Evolutionary conservation across 805 yeast species (phyloP).

Genomic region (Saturnispora serradocipensis): DNA sequence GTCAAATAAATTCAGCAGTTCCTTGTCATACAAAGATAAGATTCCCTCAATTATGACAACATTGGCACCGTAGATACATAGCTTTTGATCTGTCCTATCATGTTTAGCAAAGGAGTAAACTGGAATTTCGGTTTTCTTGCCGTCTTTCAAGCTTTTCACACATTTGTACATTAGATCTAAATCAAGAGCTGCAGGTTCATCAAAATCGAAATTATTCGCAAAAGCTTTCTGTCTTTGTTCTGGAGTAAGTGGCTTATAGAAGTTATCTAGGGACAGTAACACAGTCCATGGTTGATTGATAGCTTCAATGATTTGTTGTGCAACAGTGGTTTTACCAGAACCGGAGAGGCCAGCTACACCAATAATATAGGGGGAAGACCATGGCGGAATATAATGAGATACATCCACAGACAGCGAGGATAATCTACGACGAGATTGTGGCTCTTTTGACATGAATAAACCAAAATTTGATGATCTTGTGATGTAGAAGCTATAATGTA

Average conservation of each 20-base stretch:
- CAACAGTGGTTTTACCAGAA: constrained; percentile 90
- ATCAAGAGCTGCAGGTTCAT: constrained; percentile 78
- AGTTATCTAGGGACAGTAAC: constrained; percentile 80
- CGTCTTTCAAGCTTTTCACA: constrained; percentile 58
- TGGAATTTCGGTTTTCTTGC: constrained; percentile 59
- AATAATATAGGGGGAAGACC: constrained; percentile 78
- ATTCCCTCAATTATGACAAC: constrained; percentile 90
- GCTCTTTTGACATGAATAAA: neutral
- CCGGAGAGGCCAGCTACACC: constrained; percentile 87
- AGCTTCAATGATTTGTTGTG: constrained; percentile 68
- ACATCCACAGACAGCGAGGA: constrained; percentile 10
- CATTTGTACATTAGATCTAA: constrained; percentile 59
- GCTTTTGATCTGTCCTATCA: constrained; percentile 49
- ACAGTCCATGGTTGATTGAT: constrained; percentile 92
- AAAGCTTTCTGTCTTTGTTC: constrained; percentile 61
- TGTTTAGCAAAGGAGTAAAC: constrained; percentile 60
- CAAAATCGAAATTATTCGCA: constrained; percentile 70
- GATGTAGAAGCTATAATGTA: neutral
- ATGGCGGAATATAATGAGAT: constrained; percentile 59
- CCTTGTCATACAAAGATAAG: constrained; percentile 64
- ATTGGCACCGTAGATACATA: constrained; percentile 86
- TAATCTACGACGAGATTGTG: neutral
- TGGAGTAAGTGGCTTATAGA: constrained; percentile 63
- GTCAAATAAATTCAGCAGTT: constrained; percentile 69
- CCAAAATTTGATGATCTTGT: neutral